Evolutionary conservation across 2,329 filamentous ascomycete species (phyloP), one percentile per base, ranked within the genome.

Genomic region (Cadophora sp.): DNA sequence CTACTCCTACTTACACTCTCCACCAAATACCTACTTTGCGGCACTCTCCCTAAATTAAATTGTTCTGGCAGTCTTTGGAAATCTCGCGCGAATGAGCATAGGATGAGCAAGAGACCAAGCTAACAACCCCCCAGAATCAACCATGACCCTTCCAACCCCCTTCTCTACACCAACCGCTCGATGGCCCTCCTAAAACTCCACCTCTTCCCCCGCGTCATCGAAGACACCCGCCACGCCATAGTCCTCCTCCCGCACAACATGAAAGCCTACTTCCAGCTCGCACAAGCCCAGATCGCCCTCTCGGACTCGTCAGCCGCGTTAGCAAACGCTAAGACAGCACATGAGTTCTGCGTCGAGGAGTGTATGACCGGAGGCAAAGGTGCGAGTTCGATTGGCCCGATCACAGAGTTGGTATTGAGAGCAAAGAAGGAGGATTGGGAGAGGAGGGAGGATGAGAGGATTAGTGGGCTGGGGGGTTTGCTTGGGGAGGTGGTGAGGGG

Each of bases 341-440:
- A 97, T 79, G 81, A 86, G 4, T 80, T 91, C 6, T 94, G 91
- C 78, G 82, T 89, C 20, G 80, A 22, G 85, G 87, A 75, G 91
- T 89, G 76, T 83, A 84, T 68, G 91, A 90, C 75, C 84, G 87
- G 74, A 89, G 90, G 74, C 83, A 85, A 70, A 91, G 92, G 76
- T 96, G 95, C 91, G 89, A 94, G 87, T 5, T 83, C 83, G 45
- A 86, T 95, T 0, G 83, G 87, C 24, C 86, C 89, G 24, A 87
- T 97, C 53, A 94, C 91, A 0, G 83, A 84, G 18, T 86, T 91
- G 18, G 92, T 97, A 0, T 82, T 97, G 24, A 84, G 85, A 66
- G 93, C 92, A 75, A 97, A 96, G 79, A 95, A 95, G 79, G 89
- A 90, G 70, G 88, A 92, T 47, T 98, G 96, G 93, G 91, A 95